phyloP scores from a whole-genome alignment of 2,329 filamentous ascomycete species.

The Colletotrichum falcatum region DNA sequence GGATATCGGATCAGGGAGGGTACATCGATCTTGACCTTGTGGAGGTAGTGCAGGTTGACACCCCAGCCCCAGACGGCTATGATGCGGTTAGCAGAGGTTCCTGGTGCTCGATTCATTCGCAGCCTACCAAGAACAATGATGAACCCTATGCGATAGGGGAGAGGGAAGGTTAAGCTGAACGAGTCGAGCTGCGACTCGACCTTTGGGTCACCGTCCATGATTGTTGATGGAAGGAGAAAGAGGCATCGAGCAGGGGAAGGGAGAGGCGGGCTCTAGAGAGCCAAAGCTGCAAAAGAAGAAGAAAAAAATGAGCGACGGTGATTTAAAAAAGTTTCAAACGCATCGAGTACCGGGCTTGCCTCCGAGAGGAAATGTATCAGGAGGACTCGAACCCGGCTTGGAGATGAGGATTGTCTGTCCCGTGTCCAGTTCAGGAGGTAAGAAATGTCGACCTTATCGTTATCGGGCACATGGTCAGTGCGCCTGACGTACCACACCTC shows the following conservation, averaged over 20 bases:
- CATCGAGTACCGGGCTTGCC: background rate
- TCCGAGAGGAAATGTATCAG: conserved; percentile 5
- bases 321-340: conserved; percentile 26
- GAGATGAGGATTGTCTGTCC: conserved; percentile 19
- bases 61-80: conserved; percentile 96
- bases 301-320: conserved; percentile 32
- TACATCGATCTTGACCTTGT: conserved; percentile 85
- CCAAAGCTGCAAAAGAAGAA: conserved; percentile 16
- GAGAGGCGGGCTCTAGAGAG: conserved; percentile 27
- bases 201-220: conserved; percentile 80
- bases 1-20: conserved; percentile 90
- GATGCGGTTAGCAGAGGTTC: conserved; percentile 27
- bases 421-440: conserved; percentile 28
- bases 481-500: background rate
- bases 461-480: conserved; percentile 31
- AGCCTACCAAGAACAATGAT: conserved; percentile 83
- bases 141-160: conserved; percentile 90
- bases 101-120: background rate
- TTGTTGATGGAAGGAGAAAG: conserved; percentile 41
- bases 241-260: conserved; percentile 35
- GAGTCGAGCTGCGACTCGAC: conserved; percentile 81
- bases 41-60: conserved; percentile 88
- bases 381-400: conserved; percentile 5
- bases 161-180: conserved; percentile 87
- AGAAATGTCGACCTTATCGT: conserved; percentile 35